Conservation (phyloP, 176 grass and related monocot species). For the Zoysia japonica region DNA sequence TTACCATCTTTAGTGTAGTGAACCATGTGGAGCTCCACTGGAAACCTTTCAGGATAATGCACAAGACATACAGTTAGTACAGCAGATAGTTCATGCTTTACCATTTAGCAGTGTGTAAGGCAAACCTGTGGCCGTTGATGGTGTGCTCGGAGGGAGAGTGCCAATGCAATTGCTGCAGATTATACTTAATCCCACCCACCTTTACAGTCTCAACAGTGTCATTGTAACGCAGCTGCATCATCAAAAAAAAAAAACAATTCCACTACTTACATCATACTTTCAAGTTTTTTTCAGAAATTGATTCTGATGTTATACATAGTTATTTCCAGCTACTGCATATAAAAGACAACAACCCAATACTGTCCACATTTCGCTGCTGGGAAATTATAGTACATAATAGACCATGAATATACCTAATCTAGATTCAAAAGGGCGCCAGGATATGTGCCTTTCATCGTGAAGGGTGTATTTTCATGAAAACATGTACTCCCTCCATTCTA, state of each 20-base stretch:
- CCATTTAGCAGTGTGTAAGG: slow-evolving; percentile 8
- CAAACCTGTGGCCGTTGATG: slow-evolving; percentile 67
- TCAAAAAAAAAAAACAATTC: background rate
- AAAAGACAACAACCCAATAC: background rate
- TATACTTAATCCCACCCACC: slow-evolving; percentile 56
- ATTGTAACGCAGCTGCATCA: slow-evolving; percentile 57
- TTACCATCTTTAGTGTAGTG: slow-evolving; percentile 59
- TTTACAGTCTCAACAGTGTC: slow-evolving; percentile 47
- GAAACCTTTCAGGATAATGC: slow-evolving; percentile 47
- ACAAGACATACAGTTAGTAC: background rate
- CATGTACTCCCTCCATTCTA: background rate
- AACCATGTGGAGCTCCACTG: slow-evolving; percentile 78
- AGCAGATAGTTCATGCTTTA: background rate
- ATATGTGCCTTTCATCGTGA: background rate
- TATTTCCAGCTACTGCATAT: background rate
- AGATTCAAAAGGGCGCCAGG: background rate
- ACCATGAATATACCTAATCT: background rate
- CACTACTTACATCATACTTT: background rate
- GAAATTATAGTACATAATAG: background rate
- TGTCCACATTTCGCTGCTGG: background rate
- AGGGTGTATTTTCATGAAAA: background rate
- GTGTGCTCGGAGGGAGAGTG: slow-evolving; percentile 80
- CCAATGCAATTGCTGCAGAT: slow-evolving; percentile 73
- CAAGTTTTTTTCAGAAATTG: background rate
- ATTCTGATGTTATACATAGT: background rate